Percentiles rank a stretch among this genome's conserved stretches.
Conservation (phyloP, 1,284 basidiomycete species). For the Pseudomicrostroma phylloplanum region DNA sequence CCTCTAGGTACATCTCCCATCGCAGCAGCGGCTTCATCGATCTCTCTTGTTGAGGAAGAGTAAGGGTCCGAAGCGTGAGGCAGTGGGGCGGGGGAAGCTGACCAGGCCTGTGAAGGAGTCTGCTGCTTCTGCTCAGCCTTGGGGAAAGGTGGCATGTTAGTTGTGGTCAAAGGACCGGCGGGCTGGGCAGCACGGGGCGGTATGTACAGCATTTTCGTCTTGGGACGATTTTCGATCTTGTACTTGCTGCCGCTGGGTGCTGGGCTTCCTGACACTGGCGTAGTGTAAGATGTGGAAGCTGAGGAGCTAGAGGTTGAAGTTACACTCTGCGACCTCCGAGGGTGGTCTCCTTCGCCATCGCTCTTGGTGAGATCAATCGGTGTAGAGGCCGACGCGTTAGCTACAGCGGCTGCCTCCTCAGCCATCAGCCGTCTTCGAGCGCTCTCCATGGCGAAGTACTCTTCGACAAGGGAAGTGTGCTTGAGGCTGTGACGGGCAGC, state of each 20-base stretch:
- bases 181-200: background rate
- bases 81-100: background rate
- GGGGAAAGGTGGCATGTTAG: background rate
- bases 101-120: background rate
- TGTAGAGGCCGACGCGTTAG: too few species aligned
- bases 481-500: too few species aligned
- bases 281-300: too few species aligned
- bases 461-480: too few species aligned
- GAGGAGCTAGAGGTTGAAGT: too few species aligned
- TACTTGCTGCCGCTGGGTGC: background rate
- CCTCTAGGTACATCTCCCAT: background rate
- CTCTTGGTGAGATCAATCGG: too few species aligned
- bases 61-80: background rate
- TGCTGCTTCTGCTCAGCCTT: background rate
- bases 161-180: background rate
- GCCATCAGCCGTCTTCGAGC: too few species aligned
- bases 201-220: conserved; percentile 3
- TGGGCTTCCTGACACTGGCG: too few species aligned
- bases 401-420: too few species aligned
- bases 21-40: background rate
- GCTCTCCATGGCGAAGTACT: too few species aligned
- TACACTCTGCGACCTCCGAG: too few species aligned
- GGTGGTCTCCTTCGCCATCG: too few species aligned
- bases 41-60: background rate
- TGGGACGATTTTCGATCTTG: background rate